phyloP scores from a whole-genome alignment of 2,329 filamentous ascomycete species.

The Botrytis porri region DNA sequence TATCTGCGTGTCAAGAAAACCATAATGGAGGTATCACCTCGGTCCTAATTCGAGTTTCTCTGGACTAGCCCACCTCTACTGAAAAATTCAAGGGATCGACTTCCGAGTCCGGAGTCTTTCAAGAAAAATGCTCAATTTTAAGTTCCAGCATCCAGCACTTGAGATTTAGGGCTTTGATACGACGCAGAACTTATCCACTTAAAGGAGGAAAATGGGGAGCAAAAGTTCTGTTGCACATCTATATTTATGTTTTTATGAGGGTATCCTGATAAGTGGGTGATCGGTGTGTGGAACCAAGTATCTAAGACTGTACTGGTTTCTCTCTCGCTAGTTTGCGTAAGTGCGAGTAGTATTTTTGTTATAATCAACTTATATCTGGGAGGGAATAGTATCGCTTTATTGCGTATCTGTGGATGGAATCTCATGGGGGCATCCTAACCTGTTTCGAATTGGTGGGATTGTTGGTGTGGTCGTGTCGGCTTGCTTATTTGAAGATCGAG shows the following conservation, averaged over 20 bases:
- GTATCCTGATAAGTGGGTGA: not conserved
- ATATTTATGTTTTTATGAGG: not conserved
- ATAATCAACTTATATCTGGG: not conserved
- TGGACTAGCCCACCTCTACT: not conserved
- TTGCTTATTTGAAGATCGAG: not conserved
- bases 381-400: not conserved
- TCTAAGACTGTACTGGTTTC: not conserved
- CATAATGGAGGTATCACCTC: not conserved
- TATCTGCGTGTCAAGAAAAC: not conserved
- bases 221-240: not conserved
- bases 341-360: not conserved
- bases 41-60: not conserved
- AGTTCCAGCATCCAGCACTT: not conserved
- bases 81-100: not conserved
- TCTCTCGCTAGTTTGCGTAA: not conserved
- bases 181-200: not conserved
- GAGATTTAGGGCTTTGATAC: not conserved
- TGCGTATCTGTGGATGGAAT: not conserved
- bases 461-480: not conserved
- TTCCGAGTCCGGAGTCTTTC: accelerated
- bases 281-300: not conserved
- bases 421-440: not conserved
- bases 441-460: not conserved
- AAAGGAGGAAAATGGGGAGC: not conserved
- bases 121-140: too few relatives aligned